Evolutionary conservation across 2,329 filamentous ascomycete genomes (phyloP).

Genomic region (Teratosphaeria epicoccoides): DNA sequence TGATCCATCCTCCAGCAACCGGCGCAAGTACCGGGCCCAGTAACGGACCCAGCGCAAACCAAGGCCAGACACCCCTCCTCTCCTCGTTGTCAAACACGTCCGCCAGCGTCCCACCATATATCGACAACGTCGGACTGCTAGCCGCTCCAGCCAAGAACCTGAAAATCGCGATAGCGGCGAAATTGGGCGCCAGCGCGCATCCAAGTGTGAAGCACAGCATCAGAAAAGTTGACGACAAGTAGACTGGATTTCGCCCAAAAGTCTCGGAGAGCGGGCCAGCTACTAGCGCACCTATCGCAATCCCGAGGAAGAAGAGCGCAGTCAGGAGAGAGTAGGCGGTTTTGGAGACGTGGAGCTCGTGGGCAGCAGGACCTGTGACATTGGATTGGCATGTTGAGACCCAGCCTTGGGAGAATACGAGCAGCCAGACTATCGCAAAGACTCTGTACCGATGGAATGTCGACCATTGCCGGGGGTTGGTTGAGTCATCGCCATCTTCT

Average conservation of each 20-base stretch:
- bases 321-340: not conserved
- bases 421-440: not conserved
- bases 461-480: not conserved
- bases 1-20: not conserved
- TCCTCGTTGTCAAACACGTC: not conserved
- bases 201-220: conserved; percentile 44
- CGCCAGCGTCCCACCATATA: not conserved
- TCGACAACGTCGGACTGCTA: not conserved
- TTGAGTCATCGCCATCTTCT: not conserved
- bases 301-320: conserved; percentile 30
- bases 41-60: not conserved
- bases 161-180: not conserved
- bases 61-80: not conserved
- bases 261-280: conserved; percentile 66
- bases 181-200: conserved; percentile 36
- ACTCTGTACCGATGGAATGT: not conserved
- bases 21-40: not conserved
- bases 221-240: conserved; percentile 54
- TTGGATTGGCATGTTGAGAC: not conserved
- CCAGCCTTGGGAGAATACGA: not conserved
- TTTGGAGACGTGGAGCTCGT: not conserved
- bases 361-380: not conserved
- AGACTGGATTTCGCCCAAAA: conserved; percentile 57
- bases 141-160: not conserved
- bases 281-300: conserved; percentile 60